A percentile compares a stretch with the other conserved stretches of the same genome.
phyloP scores from a whole-genome alignment of 148 eudicot genomes.

The Rhododendron griersonianum region DNA sequence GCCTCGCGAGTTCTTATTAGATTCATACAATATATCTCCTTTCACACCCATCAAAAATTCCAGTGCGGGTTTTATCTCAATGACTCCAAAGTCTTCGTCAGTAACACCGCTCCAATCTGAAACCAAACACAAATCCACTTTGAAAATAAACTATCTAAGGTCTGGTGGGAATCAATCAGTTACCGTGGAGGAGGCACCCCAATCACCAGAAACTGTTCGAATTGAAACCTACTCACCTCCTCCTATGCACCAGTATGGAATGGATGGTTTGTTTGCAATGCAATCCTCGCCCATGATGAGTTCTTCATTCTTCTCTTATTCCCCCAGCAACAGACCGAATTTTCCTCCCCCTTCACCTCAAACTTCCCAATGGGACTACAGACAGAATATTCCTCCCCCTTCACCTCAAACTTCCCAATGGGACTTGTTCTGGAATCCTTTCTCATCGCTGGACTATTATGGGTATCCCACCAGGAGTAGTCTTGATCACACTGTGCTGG shows the following conservation, averaged over 20 bases:
- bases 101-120: constrained; percentile 44
- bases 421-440: constrained; percentile 99
- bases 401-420: constrained; percentile 81
- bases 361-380: constrained; percentile 77
- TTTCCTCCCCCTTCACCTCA: constrained; percentile 78
- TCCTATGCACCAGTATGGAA: constrained; percentile 53
- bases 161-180: constrained; percentile 72
- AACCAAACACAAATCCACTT: constrained; percentile 31
- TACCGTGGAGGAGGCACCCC: constrained; percentile 71
- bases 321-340: constrained; percentile 48
- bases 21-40: constrained; percentile 55
- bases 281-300: constrained; percentile 52
- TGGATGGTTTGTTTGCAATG: constrained; percentile 70
- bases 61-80: constrained; percentile 53
- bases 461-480: constrained; percentile 68
- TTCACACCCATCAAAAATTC: constrained; percentile 55
- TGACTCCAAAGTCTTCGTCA: constrained; percentile 71
- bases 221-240: constrained; percentile 52
- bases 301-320: constrained; percentile 41
- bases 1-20: constrained; percentile 67
- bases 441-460: constrained; percentile 83
- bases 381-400: constrained; percentile 34
- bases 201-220: constrained; percentile 67
- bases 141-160: constrained; percentile 57
- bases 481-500: constrained; percentile 51